phyloP scores from a whole-genome alignment of 2,329 filamentous ascomycete species.

The Colletotrichum destructivum region DNA sequence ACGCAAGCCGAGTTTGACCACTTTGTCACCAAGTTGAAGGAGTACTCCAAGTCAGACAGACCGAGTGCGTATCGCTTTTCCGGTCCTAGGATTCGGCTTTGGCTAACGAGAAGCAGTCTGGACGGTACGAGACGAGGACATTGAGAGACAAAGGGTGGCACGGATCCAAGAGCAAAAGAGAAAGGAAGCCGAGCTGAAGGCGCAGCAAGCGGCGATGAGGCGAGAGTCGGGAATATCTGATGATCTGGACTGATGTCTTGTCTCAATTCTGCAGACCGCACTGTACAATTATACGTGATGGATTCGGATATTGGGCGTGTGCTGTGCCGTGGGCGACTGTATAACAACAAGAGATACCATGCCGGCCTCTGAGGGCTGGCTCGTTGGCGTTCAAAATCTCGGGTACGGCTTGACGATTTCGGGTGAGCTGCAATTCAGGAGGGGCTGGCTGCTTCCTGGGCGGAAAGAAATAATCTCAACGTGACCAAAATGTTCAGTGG shows the following conservation, averaged over 20 bases:
- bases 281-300: constrained; percentile 30
- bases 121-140: constrained; percentile 66
- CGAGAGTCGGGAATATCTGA: constrained; percentile 61
- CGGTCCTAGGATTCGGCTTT: neutral
- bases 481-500: neutral
- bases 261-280: neutral
- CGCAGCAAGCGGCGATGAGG: constrained; percentile 64
- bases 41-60: constrained; percentile 92
- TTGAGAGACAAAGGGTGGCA: constrained; percentile 58
- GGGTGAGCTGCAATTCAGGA: neutral
- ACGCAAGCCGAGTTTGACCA: constrained; percentile 90
- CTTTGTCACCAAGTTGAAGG: constrained; percentile 87
- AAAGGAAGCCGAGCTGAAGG: constrained; percentile 58
- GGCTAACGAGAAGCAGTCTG: constrained; percentile 57
- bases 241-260: constrained; percentile 10
- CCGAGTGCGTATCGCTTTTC: constrained; percentile 75
- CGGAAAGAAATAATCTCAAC: neutral
- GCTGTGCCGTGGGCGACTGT: constrained; percentile 17
- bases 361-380: constrained; percentile 28
- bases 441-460: neutral
- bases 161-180: constrained; percentile 54
- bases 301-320: constrained; percentile 1
- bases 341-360: constrained; percentile 38
- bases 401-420: neutral
- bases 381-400: constrained; percentile 23